Evolutionary conservation across 108 stramenopile species (phyloP), one percentile per base, ranked within the genome.

Genomic region (Cyclotella atomus): DNA sequence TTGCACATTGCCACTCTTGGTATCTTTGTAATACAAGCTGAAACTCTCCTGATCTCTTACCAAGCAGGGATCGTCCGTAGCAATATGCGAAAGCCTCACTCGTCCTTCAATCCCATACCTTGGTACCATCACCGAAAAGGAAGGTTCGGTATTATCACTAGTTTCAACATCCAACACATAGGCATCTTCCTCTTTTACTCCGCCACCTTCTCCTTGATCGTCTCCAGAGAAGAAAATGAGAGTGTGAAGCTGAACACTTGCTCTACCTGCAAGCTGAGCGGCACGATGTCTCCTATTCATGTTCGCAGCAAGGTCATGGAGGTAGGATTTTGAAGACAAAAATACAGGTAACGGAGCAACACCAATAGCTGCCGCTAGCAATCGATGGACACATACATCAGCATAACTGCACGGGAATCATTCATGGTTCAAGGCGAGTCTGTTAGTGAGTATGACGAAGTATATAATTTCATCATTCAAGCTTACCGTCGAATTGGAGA

Each of bases 401-500:
- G 98, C 97, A 80, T 99, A 99, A 9, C 47, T 49, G n/a, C 16
- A 49, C 47, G 4, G n/a, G n/a, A n/a, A n/a, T n/a, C n/a, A n/a
- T n/a, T n/a, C n/a, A n/a, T n/a, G n/a, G n/a, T n/a, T n/a, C n/a
- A n/a, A n/a, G n/a, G n/a, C n/a, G n/a, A n/a, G n/a, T n/a, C n/a
- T n/a, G n/a, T n/a, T n/a, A n/a, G n/a, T n/a, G n/a, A n/a, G n/a
- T n/a, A n/a, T n/a, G n/a, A n/a, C n/a, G n/a, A n/a, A n/a, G n/a
- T n/a, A n/a, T n/a, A n/a, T n/a, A n/a, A n/a, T n/a, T n/a, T n/a
- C n/a, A n/a, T n/a, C n/a, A n/a, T n/a, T 9, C 38, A 41, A 41
- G 38, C 97, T 77, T 99, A 99, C 29, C 97, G 93, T 27, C 99
- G 97, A 69, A 99, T 99, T 23, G 99, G 99, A 9, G 95, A 96